Conservation (phyloP, 2,329 filamentous ascomycete species). For the Aureobasidium pullulans region DNA sequence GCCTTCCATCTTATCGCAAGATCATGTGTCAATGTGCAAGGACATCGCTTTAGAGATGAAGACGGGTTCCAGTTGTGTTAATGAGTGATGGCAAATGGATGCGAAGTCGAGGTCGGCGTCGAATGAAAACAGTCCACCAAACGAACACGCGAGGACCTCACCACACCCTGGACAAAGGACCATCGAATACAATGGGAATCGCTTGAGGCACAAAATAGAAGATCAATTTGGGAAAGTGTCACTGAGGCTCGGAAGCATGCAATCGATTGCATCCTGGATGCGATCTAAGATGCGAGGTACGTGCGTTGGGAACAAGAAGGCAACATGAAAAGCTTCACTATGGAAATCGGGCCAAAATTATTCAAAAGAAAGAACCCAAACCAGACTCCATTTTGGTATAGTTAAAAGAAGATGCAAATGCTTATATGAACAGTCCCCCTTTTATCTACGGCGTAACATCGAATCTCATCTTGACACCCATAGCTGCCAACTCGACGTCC, state of each 20-base stretch:
- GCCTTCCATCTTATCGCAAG: background rate
- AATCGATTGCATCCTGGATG: background rate
- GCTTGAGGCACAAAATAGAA: too few relatives aligned
- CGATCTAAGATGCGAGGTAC: background rate
- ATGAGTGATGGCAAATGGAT: too few relatives aligned
- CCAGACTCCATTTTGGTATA: conserved; percentile 14
- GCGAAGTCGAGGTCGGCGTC: background rate
- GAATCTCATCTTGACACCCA: conserved; percentile 95
- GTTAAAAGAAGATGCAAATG: conserved; percentile 7
- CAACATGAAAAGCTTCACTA: background rate
- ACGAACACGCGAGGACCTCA: background rate
- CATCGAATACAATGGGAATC: background rate
- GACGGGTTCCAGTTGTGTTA: too few relatives aligned
- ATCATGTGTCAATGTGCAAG: too few relatives aligned
- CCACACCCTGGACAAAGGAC: background rate
- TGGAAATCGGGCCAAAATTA: background rate
- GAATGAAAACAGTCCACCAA: background rate
- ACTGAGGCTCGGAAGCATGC: too few relatives aligned
- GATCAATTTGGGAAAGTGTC: too few relatives aligned
- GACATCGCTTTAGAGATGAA: too few relatives aligned
- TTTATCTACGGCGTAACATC: conserved; percentile 52
- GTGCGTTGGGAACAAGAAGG: background rate
- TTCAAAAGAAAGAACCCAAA: background rate
- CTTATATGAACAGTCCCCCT: background rate
- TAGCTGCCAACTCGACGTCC: conserved; percentile 90